Percentiles rank a stretch among this genome's conserved stretches.
These are phyloP conservation scores for Verruconis gallopava DNA, from an alignment of 2,329 filamentous ascomycete genomes.

Conservation along the genomic window DNA sequence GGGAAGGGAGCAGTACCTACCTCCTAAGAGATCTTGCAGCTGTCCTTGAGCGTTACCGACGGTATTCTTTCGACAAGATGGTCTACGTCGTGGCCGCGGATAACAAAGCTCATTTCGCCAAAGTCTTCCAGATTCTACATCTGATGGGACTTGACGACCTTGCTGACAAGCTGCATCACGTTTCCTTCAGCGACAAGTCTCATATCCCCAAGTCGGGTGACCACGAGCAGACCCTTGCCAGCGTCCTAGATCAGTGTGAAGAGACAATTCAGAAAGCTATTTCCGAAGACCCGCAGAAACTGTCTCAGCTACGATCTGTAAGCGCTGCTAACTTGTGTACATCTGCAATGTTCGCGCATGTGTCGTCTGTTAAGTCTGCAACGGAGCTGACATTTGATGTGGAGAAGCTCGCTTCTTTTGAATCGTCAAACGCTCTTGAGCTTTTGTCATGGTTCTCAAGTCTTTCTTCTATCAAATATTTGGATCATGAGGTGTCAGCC, in stretches of 20 bases:
- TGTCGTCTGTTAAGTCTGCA: conserved; percentile 17
- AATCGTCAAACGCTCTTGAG: conserved; percentile 18
- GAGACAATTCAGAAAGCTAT: conserved; percentile 13
- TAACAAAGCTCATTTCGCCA: conserved; percentile 60
- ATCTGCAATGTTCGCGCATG: conserved; percentile 19
- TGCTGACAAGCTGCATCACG: conserved; percentile 54
- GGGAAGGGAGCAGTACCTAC: conserved; percentile 63
- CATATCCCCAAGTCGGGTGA: conserved; percentile 25
- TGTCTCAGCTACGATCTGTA: conserved; percentile 14
- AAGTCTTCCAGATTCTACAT: conserved; percentile 65
- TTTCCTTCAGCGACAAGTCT: conserved; percentile 62
- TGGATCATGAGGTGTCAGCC: conserved; percentile 7
- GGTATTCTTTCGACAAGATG: conserved; percentile 60
- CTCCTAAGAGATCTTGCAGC: conserved; percentile 68
- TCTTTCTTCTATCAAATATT: conserved; percentile 15
- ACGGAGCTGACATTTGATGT: conserved; percentile 19
- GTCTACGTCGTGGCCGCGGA: conserved; percentile 64
- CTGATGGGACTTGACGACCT: conserved; percentile 58
- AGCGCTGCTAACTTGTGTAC: conserved; percentile 13
- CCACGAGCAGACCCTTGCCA: conserved; percentile 57
- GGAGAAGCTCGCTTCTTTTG: conserved; percentile 17
- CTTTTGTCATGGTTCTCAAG: conserved; percentile 21
- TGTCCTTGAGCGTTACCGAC: conserved; percentile 50
- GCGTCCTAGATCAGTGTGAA: conserved; percentile 45
- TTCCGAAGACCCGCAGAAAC: conserved; percentile 16